Evolutionary conservation across 2,329 filamentous ascomycete genomes (phyloP).

Genomic region (Exophiala sp.): DNA sequence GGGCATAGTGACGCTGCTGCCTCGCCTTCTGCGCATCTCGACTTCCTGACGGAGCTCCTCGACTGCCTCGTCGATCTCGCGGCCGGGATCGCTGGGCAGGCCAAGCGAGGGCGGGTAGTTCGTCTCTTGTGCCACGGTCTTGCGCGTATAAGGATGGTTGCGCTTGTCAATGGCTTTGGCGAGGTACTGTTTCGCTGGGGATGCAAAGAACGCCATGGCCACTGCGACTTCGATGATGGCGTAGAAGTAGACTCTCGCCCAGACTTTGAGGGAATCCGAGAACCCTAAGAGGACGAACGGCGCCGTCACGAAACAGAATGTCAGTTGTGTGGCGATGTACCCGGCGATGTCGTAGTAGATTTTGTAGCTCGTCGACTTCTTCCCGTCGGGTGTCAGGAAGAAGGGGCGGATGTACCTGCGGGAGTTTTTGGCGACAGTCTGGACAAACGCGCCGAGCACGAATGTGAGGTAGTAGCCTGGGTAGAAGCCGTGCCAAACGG

Average conservation of each 20-base stretch:
- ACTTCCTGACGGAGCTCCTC: constrained; percentile 72
- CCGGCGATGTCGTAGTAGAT: constrained; percentile 80
- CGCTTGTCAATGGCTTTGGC: constrained; percentile 59
- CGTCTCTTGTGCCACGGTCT: constrained; percentile 57
- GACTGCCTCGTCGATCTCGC: constrained; percentile 74
- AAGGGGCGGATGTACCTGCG: constrained; percentile 88
- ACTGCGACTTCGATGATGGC: constrained; percentile 63
- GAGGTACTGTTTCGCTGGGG: constrained; percentile 65
- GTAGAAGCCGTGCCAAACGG: constrained; percentile 97
- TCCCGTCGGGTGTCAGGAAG: constrained; percentile 77
- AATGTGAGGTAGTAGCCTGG: constrained; percentile 95
- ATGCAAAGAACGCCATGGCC: constrained; percentile 72
- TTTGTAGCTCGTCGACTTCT: constrained; percentile 66
- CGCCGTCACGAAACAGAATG: constrained; percentile 75
- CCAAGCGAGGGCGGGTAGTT: constrained; percentile 67
- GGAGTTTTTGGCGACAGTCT: constrained; percentile 90
- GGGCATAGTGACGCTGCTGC: constrained; percentile 44
- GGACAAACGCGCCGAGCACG: constrained; percentile 81
- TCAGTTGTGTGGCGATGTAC: constrained; percentile 72
- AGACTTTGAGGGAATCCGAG: constrained; percentile 66
- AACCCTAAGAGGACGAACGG: constrained; percentile 84
- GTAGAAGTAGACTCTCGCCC: constrained; percentile 88
- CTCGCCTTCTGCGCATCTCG: constrained; percentile 54
- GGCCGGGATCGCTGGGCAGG: constrained; percentile 70
- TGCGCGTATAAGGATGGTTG: constrained; percentile 37